phyloP scores from a whole-genome alignment of 2,329 filamentous ascomycete species.

The Fusarium annulatum region DNA sequence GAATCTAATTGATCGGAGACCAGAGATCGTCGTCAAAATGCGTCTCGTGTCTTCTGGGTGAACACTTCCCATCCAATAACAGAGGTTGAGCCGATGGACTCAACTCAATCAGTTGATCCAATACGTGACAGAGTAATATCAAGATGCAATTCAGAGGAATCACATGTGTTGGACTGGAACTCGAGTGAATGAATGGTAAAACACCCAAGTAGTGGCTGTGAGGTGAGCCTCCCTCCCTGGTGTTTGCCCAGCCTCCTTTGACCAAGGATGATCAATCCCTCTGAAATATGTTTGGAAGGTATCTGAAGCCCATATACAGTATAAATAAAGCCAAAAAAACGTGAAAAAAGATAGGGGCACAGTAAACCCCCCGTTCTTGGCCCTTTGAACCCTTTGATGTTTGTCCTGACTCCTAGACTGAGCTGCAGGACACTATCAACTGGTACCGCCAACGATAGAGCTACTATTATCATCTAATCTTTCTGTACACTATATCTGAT shows the following conservation, averaged over 20 bases:
- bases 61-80: background rate
- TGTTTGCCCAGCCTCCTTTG: background rate
- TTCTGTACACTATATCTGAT: background rate
- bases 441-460: background rate
- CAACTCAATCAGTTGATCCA: background rate
- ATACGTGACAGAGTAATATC: background rate
- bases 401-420: background rate
- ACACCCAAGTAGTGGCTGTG: background rate
- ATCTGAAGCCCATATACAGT: too few species aligned
- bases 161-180: too few species aligned
- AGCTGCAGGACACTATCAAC: background rate
- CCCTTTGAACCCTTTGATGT: background rate
- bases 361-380: background rate
- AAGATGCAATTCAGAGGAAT: background rate
- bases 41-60: background rate
- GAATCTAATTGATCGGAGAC: background rate
- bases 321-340: background rate
- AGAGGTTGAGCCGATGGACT: background rate
- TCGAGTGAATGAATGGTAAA: background rate
- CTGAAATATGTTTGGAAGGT: too few species aligned
- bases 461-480: background rate
- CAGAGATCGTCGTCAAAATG: too few species aligned
- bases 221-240: background rate
- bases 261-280: background rate
- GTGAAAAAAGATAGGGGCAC: background rate